Evolutionary conservation across 139 green algal genomes (phyloP).

Genomic region (Picochlorum costavermella): DNA sequence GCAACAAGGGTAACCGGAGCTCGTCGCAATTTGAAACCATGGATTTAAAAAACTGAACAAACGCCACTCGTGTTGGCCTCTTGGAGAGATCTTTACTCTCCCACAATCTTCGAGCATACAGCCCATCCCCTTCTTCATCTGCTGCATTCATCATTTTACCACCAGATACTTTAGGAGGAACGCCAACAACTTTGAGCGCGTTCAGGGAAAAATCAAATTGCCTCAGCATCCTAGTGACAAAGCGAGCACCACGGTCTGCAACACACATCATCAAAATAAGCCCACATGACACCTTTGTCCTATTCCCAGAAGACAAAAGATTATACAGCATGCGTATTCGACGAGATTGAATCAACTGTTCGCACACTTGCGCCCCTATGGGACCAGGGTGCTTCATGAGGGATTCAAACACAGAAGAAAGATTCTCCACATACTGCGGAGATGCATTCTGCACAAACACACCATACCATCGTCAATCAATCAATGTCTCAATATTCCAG

Average conservation of each 20-base stretch:
- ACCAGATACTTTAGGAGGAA: conserved; percentile 30
- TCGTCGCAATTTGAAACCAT: conserved; percentile 33
- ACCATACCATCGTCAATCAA: neutral
- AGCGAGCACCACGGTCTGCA: conserved; percentile 3
- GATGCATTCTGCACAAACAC: neutral
- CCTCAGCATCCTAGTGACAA: conserved; percentile 27
- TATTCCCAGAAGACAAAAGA: conserved; percentile 23
- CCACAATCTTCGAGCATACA: conserved; percentile 21
- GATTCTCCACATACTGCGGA: neutral
- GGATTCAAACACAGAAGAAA: neutral
- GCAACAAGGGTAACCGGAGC: conserved; percentile 26
- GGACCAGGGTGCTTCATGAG: too few relatives aligned
- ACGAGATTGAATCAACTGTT: conserved; percentile 6
- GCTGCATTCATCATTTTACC: conserved; percentile 15
- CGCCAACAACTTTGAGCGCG: conserved; percentile 9
- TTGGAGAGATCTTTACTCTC: conserved; percentile 24
- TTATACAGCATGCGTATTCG: conserved; percentile 48
- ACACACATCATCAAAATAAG: conserved; percentile 43
- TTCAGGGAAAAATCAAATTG: conserved; percentile 46
- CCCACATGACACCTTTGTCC: conserved; percentile 26
- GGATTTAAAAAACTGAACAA: conserved; percentile 34
- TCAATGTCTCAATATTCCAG: too few relatives aligned
- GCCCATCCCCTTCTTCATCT: conserved; percentile 10
- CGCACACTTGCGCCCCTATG: neutral
- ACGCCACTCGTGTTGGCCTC: conserved; percentile 40